Conservation (phyloP, 78 protist species). For the Protostelium mycophagum region DNA sequence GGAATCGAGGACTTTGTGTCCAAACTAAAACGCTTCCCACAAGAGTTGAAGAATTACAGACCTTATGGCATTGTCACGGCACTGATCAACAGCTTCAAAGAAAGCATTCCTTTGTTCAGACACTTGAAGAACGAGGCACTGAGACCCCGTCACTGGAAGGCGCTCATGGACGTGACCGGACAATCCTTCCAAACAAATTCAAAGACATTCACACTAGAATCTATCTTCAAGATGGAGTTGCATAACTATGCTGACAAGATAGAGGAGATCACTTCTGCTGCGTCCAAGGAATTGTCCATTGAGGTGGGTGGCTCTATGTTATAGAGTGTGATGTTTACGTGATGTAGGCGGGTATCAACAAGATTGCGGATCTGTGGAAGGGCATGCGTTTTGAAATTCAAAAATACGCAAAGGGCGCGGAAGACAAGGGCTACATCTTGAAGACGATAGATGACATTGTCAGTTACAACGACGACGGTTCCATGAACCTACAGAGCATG, state of each 20-base stretch:
- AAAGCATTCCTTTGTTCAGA: constrained; percentile 60
- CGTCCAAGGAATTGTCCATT: constrained; percentile 94
- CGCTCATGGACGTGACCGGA: constrained; percentile 39
- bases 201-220: constrained; percentile 77
- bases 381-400: constrained; percentile 74
- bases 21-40: constrained; percentile 29
- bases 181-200: constrained; percentile 43
- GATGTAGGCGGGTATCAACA: constrained; percentile 33
- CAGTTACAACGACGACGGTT: constrained; percentile 58
- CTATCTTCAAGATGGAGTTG: constrained; percentile 67
- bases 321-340: neutral
- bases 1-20: constrained; percentile 79
- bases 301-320: constrained; percentile 68
- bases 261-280: constrained; percentile 41
- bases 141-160: constrained; percentile 89
- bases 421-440: constrained; percentile 58
- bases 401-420: constrained; percentile 50
- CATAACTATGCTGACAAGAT: constrained; percentile 51
- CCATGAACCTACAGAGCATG: neutral
- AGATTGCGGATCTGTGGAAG: constrained; percentile 86
- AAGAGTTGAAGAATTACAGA: neutral
- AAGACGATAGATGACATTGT: constrained; percentile 95
- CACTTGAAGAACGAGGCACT: constrained; percentile 78
- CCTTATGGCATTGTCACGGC: constrained; percentile 4
- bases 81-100: constrained; percentile 32